Base-by-base conservation (phyloP, 1,284 basidiomycete genomes). In the Melanopsichium pennsylvanicum region DNA sequence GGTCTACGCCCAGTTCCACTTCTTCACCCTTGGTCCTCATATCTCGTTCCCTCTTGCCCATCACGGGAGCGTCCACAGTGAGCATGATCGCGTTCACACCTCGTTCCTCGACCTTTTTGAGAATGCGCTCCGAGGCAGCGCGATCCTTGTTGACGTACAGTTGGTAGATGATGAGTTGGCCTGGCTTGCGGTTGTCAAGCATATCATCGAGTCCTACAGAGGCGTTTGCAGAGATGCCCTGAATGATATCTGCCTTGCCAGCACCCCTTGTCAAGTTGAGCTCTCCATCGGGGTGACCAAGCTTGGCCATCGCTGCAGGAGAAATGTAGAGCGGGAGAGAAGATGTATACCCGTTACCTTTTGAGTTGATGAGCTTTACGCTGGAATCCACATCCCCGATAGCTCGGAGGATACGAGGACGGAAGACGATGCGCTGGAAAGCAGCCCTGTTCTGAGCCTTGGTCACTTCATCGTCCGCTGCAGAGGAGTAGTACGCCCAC, bases 351-450 rank as follows among this genome's bases (percentile, higher is more conserved):
- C 59, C 55, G 9, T 59, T 44, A 13, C 42, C 57, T 2, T 46
- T 32, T 13, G 64, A 61, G 16, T 42, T 32, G 49, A 71, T 44
- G 21, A 63, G 69, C 22, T 51, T 48, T 19, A 49, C 49, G 2
- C 59, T 59, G 38, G 86, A 93, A 81, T 96, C 90, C 9, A 96
- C 89, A 1, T 85, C 83, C 2, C 87, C 87, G n/a, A 97, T 92
- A 72, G 96, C 87, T n/a, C 92, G 86, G 15, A 97, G 84, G 33
- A 97, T 85, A 11, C 92, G 87, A 11, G 93, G 93, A n/a, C 94
- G 86, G 85, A 97, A 96, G 91, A 93, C 97, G 69, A 97, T 85
- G 56, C 91, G 90, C 87, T 89, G 90, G 81, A 90, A 97, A 1
- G 91, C 90, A 41, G 87, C 85, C 58, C 90, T 88, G 78, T 96